These are phyloP conservation scores for Coniophora puteana DNA, from an alignment of 1,284 basidiomycete species.

Conservation along the genomic window DNA sequence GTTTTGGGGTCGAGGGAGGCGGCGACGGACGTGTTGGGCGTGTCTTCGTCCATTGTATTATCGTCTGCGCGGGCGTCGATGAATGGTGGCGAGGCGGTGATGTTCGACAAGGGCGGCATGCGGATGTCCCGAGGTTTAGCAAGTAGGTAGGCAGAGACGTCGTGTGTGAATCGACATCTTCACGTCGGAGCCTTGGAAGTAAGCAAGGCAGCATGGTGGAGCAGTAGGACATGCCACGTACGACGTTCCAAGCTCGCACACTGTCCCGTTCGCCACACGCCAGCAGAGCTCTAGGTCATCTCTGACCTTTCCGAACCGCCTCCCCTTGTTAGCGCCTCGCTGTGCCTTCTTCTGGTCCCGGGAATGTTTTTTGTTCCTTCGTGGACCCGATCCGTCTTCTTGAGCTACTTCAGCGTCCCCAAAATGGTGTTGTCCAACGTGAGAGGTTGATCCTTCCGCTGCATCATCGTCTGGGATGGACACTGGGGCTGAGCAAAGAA, in stretches of 20 bases:
- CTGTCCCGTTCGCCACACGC: conserved; percentile 58
- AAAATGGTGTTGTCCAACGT: conserved; percentile 23
- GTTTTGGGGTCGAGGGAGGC: conserved; percentile 46
- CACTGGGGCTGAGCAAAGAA: conserved; percentile 41
- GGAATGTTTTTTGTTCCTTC: conserved; percentile 41
- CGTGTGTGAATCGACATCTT: conserved; percentile 83
- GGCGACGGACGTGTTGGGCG: too few relatives aligned
- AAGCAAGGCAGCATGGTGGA: neutral
- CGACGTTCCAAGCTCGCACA: conserved; percentile 65
- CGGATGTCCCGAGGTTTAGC: conserved; percentile 75
- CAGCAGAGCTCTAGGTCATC: conserved; percentile 78
- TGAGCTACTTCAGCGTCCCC: conserved; percentile 22
- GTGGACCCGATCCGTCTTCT: conserved; percentile 29
- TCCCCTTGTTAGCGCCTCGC: conserved; percentile 75
- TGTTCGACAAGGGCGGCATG: conserved; percentile 42
- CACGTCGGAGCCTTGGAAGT: neutral
- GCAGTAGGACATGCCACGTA: conserved; percentile 30
- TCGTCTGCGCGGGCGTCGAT: conserved; percentile 19
- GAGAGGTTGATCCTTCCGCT: conserved; percentile 61
- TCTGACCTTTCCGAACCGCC: conserved; percentile 66
- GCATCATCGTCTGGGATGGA: conserved; percentile 68
- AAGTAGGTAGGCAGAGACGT: conserved; percentile 72
- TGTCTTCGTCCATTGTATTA: neutral
- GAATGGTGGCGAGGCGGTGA: conserved; percentile 48
- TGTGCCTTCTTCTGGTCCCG: conserved; percentile 69